A percentile compares a stretch with the other conserved stretches of the same genome.
Conservation (phyloP, 225 moss, liverwort and hornwort genomes). For the Thuidium tamariscinum region DNA sequence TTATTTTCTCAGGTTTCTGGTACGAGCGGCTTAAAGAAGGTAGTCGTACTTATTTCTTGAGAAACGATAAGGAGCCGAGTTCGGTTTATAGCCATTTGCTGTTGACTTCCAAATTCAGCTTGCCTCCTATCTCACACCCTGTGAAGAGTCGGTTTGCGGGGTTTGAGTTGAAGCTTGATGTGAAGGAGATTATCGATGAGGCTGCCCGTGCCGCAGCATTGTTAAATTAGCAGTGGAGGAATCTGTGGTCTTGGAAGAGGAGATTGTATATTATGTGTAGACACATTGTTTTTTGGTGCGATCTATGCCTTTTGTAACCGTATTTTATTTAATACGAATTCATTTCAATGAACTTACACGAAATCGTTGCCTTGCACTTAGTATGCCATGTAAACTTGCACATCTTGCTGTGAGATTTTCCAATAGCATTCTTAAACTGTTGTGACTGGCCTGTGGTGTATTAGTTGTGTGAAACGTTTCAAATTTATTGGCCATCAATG, state of each 20-base stretch:
- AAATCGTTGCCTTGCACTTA: no score
- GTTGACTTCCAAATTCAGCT: background rate
- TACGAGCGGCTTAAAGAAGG: background rate
- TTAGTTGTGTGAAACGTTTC: no score
- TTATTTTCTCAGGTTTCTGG: background rate
- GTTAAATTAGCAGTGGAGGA: background rate
- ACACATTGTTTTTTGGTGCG: no score
- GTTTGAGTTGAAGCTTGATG: background rate
- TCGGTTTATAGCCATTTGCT: background rate
- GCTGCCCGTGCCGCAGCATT: background rate
- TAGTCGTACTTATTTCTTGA: background rate
- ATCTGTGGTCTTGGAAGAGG: no score
- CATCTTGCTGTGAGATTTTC: no score
- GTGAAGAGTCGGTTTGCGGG: background rate
- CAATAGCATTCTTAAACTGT: no score
- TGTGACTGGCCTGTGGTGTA: background rate
- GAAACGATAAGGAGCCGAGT: background rate
- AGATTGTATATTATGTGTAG: no score
- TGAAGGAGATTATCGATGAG: background rate
- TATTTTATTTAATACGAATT: no score
- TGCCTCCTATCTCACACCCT: background rate
- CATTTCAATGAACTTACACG: no score
- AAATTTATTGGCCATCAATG: no score
- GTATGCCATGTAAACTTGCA: no score
- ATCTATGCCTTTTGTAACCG: no score